phyloP scores from a whole-genome alignment of 1,284 basidiomycete species.

The Apiotrichum akiyoshidainum region DNA sequence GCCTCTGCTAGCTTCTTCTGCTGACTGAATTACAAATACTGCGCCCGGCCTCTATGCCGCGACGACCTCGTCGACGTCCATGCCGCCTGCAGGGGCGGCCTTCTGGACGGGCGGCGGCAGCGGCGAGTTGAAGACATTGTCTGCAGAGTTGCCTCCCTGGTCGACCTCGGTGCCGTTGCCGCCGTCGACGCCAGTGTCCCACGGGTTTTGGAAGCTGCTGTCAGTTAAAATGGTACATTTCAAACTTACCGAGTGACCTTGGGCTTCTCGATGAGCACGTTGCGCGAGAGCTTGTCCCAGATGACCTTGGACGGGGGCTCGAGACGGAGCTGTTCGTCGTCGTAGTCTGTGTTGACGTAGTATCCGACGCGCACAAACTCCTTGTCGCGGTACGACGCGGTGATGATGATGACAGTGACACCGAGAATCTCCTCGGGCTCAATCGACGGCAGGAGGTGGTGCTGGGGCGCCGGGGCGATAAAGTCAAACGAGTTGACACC shows the following conservation, averaged over 20 bases:
- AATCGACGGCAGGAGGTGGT: constrained; percentile 69
- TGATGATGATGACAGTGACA: constrained; percentile 91
- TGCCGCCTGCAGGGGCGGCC: constrained; percentile 27
- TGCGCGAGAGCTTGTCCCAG: constrained; percentile 76
- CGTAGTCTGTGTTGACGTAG: constrained; percentile 99
- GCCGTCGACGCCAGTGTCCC: constrained; percentile 30
- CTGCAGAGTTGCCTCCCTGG: constrained; percentile 7
- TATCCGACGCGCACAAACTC: constrained; percentile 99
- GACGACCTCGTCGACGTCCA: constrained; percentile 35
- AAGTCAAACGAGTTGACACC: constrained; percentile 98
- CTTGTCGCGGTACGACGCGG: constrained; percentile 84
- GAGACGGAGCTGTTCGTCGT: constrained; percentile 82
- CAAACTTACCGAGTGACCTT: constrained; percentile 72
- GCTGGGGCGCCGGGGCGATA: constrained; percentile 62
- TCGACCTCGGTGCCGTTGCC: constrained; percentile 12
- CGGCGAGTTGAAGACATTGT: constrained; percentile 27
- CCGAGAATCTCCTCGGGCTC: constrained; percentile 61
- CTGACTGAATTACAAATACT: constrained; percentile 8
- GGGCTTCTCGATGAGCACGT: constrained; percentile 83
- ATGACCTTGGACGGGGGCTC: constrained; percentile 65
- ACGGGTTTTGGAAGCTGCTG: constrained; percentile 46
- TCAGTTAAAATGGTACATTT: not conserved
- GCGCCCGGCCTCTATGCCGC: constrained; percentile 8
- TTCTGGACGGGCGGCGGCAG: constrained; percentile 43
- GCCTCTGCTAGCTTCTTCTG: constrained; percentile 1